phyloP scores from a whole-genome alignment of 2,329 filamentous ascomycete species.

The Bipolaris sorokiniana region DNA sequence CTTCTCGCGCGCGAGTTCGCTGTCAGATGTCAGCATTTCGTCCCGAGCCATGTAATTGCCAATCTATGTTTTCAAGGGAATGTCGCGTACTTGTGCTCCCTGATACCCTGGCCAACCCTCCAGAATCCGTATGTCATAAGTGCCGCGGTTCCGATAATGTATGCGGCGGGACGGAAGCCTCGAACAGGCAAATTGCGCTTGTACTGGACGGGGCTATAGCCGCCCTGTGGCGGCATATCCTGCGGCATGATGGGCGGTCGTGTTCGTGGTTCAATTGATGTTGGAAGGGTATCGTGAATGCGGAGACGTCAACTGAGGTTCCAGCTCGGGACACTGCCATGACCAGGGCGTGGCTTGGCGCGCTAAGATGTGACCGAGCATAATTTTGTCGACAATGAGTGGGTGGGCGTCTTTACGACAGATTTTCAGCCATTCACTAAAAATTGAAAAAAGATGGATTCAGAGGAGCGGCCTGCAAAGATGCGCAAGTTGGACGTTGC shows the following conservation, averaged over 20 bases:
- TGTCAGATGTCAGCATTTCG: slow-evolving; percentile 51
- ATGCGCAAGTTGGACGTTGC: slow-evolving; percentile 58
- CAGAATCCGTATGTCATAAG: slow-evolving; percentile 93
- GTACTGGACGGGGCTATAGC: slow-evolving; percentile 97
- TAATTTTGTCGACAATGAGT: slow-evolving; percentile 39
- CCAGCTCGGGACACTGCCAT: slow-evolving; percentile 27
- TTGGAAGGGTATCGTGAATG: slow-evolving; percentile 31
- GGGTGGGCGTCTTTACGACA: slow-evolving; percentile 16
- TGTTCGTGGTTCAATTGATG: slow-evolving; percentile 38
- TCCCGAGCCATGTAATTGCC: not conserved
- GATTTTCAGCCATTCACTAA: not conserved
- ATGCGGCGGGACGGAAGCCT: slow-evolving; percentile 82
- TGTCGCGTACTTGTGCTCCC: slow-evolving; percentile 82
- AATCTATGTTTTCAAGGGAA: not conserved
- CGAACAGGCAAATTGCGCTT: slow-evolving; percentile 94
- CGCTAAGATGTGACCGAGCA: slow-evolving; percentile 32
- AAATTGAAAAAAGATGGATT: slow-evolving; percentile 55
- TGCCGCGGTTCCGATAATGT: slow-evolving; percentile 76
- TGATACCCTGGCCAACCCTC: slow-evolving; percentile 78
- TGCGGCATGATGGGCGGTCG: slow-evolving; percentile 75
- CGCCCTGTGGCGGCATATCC: slow-evolving; percentile 94
- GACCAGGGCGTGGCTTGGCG: slow-evolving; percentile 35
- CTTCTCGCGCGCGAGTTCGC: slow-evolving; percentile 94
- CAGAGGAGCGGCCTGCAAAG: slow-evolving; percentile 62
- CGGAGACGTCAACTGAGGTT: slow-evolving; percentile 37